Evolutionary conservation across 148 eudicot genomes (phyloP), one percentile per base, ranked within the genome.

Genomic region (Nyssa sinensis): DNA sequence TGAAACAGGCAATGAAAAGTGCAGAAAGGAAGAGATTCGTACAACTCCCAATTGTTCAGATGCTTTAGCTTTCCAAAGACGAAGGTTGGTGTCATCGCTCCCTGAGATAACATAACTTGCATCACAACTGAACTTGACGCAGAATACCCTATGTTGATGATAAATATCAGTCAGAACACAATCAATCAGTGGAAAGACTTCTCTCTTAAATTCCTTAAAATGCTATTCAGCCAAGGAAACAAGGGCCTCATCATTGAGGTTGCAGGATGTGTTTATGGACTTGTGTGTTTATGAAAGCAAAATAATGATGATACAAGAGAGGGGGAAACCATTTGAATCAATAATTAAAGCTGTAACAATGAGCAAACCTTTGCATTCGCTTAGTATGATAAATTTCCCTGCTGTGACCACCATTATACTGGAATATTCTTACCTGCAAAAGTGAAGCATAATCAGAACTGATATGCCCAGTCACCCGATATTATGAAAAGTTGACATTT

Each of bases 1-100:
- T 23, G 12, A 53, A 63, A 60, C 2, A 19, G 7, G 12, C n/a
- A 59, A 44, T n/a, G n/a, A 27, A 17, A 23, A 17, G 23, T 24
- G 17, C 7, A 33, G 27, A 53, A 49, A 31, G 33, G 63, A 78
- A 53, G 41, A 68, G 73, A 72, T 77, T 71, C 94, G 71, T 89
- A 95, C 98, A 78, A 95, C 96, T 85, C 98, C 98, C 73, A 92
- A 35, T 79, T 95, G 97, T 79, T 95, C 98, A 63, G 98, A 95
- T 78, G 98, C 98, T 75, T 84, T 95, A 59, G 96, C 94, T 85
- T 95, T 95, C 98, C 98, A 95, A 44, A 95, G 90, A 63, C 98
- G 93, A 78, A 95, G 86, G 79, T 95, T 95, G 31, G 88, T 85
- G 77, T 95, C 98, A 80, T 95, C 98, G 82, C 98, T 95, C 65